Evolutionary conservation across 768 basidiomycete genomes (phyloP).

Genomic region (Xerocomellus amylosporus): DNA sequence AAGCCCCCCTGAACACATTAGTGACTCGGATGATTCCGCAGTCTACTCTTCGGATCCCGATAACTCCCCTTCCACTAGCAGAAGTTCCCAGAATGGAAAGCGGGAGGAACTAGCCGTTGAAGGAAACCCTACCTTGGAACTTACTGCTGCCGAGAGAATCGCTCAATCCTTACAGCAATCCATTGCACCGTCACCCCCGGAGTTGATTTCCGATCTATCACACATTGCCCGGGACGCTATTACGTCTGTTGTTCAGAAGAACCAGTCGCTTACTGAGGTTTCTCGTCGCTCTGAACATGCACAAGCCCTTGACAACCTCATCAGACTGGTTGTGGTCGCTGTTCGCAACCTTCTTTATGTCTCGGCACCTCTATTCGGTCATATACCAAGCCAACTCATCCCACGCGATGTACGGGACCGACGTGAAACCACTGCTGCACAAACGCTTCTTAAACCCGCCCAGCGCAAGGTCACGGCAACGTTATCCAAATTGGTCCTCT

Average conservation of each 20-base stretch:
- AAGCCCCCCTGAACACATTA: constrained; percentile 44
- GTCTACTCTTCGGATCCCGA: constrained; percentile 35
- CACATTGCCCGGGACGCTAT: constrained; percentile 58
- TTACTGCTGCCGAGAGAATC: constrained; percentile 65
- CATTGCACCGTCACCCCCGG: constrained; percentile 55
- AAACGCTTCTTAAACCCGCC: constrained; percentile 69
- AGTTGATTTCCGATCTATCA: constrained; percentile 60
- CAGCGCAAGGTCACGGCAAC: constrained; percentile 88
- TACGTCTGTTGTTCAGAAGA: constrained; percentile 54
- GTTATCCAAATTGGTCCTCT: constrained; percentile 84
- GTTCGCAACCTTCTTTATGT: constrained; percentile 77
- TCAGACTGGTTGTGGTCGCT: constrained; percentile 61
- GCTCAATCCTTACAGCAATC: constrained; percentile 64
- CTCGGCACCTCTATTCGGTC: constrained; percentile 55
- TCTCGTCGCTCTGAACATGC: constrained; percentile 54
- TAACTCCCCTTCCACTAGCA: constrained; percentile 30
- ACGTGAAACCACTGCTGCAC: constrained; percentile 42
- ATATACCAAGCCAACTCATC: constrained; percentile 56
- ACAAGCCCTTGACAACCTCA: constrained; percentile 57
- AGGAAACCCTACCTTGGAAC: constrained; percentile 35
- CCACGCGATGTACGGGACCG: constrained; percentile 48
- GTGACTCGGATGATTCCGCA: constrained; percentile 80
- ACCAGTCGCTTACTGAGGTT: constrained; percentile 46
- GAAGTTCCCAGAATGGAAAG: constrained; percentile 31
- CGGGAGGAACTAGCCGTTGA: constrained; percentile 18